Base-by-base conservation (phyloP, 305 asterid genomes). In the Solanum chacoense region DNA sequence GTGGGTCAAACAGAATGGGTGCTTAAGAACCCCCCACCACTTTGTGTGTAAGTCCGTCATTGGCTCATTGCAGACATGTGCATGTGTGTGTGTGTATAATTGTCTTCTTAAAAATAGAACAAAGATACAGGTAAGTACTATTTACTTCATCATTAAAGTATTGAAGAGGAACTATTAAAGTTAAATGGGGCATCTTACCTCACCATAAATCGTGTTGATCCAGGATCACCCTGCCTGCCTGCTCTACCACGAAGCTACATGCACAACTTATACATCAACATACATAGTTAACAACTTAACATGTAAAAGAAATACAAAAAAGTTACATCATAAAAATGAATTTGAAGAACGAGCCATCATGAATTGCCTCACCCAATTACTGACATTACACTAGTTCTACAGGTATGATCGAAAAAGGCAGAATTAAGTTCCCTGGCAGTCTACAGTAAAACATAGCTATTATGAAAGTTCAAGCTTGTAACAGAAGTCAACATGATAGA, bases 221-320 rank as follows among this genome's bases (percentile, higher is more conserved):
- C 99, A 89, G 98, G 99, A 94, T 98, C 99, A 85, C 99, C 99
- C 90, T 96, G 99, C 92, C 99, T 96, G 77, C 99, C 99, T 84
- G 99, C 97, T 93, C 99, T 96, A 90, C 99, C 99, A 78, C 99
- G 97, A 72, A 98, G 98, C 99, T 97, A 89, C 36, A 88, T 90
- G 92, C 35, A 88, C 78, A 37, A 26, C 72, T 65, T 71, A 29
- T 32, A 35, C 78, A 36, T 88, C 76, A 89, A 29, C 73, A 85
- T 31, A 55, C 55, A 42, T 74, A 18, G 71, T 69, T 31, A 11
- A 90, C 14, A 16, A 86, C 4, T 37, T 22, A 67, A n/a, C n/a
- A 72, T 36, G 45, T 34, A 12, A 75, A 75, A 75, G 85, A 6
- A 86, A n/a, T 42, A 55, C 45, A 28, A 6, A 59, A 78, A 87